These are phyloP conservation scores for Boletellus dicymbophilus DNA, from an alignment of 1,284 basidiomycete genomes.

Conservation along the genomic window DNA sequence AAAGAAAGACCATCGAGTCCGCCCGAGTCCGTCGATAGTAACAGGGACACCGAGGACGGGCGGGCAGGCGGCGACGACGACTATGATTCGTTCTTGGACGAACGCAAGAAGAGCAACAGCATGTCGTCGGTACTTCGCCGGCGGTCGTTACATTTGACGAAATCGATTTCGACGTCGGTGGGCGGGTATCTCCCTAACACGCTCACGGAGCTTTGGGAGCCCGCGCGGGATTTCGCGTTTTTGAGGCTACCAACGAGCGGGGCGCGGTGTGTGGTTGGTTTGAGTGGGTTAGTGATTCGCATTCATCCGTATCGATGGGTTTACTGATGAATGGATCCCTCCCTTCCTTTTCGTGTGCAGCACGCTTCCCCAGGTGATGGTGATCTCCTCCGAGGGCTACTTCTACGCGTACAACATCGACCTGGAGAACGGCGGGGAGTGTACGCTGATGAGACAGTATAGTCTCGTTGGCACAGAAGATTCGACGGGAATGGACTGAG, in stretches of 20 bases:
- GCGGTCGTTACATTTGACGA: conserved; percentile 78
- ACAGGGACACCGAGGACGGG: conserved; percentile 52
- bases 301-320: neutral
- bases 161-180: conserved; percentile 78
- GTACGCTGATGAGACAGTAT: conserved; percentile 93
- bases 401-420: conserved; percentile 98
- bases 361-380: conserved; percentile 96
- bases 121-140: conserved; percentile 69
- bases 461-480: conserved; percentile 50
- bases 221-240: conserved; percentile 92
- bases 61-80: conserved; percentile 74
- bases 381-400: conserved; percentile 92
- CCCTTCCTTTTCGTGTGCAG: conserved; percentile 38
- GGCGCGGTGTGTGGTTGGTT: conserved; percentile 80
- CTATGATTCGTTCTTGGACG: conserved; percentile 76
- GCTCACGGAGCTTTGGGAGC: conserved; percentile 97
- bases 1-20: conserved; percentile 49
- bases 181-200: conserved; percentile 92
- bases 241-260: conserved; percentile 85
- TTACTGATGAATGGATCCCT: neutral
- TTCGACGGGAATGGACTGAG: conserved; percentile 30
- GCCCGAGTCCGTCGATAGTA: conserved; percentile 67
- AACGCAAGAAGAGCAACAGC: conserved; percentile 57
- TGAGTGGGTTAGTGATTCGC: conserved; percentile 77
- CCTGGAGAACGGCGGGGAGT: conserved; percentile 95